phyloP scores from a whole-genome alignment of 2,329 filamentous ascomycete genomes.

The Thielaviopsis musarum region DNA sequence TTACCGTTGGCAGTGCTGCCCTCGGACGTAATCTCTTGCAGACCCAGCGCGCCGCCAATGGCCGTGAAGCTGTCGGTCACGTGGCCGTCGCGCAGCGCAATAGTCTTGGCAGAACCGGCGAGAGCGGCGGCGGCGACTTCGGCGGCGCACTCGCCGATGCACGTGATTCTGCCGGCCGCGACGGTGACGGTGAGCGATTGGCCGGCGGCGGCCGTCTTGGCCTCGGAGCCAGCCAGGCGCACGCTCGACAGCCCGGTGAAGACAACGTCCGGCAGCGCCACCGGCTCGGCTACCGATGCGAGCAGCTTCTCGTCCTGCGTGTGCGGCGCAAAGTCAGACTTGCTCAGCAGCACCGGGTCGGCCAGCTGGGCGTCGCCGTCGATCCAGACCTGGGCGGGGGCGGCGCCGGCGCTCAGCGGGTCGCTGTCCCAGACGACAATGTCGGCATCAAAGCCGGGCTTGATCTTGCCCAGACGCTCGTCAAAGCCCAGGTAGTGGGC shows the following conservation, averaged over 20 bases:
- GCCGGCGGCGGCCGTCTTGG: slow-evolving; percentile 12
- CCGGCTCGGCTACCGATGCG: slow-evolving; percentile 26
- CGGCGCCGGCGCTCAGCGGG: slow-evolving; percentile 40
- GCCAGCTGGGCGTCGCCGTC: slow-evolving; percentile 42
- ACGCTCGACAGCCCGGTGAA: slow-evolving; percentile 36
- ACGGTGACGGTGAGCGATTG: slow-evolving; percentile 31
- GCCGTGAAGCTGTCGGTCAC: slow-evolving; percentile 43
- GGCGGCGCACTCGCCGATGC: slow-evolving; percentile 34
- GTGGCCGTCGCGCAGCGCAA: slow-evolving; percentile 41
- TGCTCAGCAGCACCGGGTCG: slow-evolving; percentile 34
- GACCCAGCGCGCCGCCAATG: slow-evolving; percentile 41
- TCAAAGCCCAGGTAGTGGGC: slow-evolving; percentile 41
- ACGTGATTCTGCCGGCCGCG: slow-evolving; percentile 34
- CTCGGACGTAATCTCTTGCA: slow-evolving; percentile 47
- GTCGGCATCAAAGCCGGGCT: slow-evolving; percentile 44
- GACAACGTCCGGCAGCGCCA: slow-evolving; percentile 25
- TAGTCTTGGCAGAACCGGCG: neutral
- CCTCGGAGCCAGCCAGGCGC: slow-evolving; percentile 8
- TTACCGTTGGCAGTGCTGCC: slow-evolving; percentile 34
- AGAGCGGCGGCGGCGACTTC: slow-evolving; percentile 24
- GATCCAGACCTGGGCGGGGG: slow-evolving; percentile 46
- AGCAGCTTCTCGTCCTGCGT: slow-evolving; percentile 24
- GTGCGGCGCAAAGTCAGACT: slow-evolving; percentile 26
- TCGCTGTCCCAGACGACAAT: slow-evolving; percentile 47
- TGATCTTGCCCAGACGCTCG: slow-evolving; percentile 41